A percentile compares a stretch with the other conserved stretches of the same genome.
phyloP scores from a whole-genome alignment of 2,329 filamentous ascomycete species.

The Penicillium brasilianum region DNA sequence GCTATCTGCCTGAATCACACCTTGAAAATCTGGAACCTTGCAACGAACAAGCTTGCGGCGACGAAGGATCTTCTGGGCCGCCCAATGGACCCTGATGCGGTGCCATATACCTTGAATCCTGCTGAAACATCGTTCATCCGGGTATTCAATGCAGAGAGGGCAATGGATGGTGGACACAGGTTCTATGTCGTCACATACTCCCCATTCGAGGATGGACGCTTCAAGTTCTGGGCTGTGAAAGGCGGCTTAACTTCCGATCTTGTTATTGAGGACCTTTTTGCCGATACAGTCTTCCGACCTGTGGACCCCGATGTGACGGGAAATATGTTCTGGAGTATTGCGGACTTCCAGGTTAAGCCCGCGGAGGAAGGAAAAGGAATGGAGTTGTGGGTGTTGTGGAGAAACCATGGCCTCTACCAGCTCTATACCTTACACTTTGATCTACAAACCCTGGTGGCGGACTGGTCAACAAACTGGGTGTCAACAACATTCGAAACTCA shows the following conservation, averaged over 20 bases:
- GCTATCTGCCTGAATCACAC: constrained; percentile 89
- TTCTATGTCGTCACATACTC: constrained; percentile 82
- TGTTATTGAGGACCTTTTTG: constrained; percentile 73
- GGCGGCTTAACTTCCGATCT: constrained; percentile 63
- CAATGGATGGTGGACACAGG: constrained; percentile 51
- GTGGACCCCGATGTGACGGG: constrained; percentile 65
- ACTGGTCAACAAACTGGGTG: constrained; percentile 73
- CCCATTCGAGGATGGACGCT: constrained; percentile 82
- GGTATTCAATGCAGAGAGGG: constrained; percentile 64
- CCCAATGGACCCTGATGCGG: constrained; percentile 67
- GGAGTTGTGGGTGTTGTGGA: constrained; percentile 79
- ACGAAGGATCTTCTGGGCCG: constrained; percentile 78
- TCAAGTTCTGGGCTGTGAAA: constrained; percentile 88
- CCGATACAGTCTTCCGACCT: constrained; percentile 67
- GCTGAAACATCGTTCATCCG: constrained; percentile 77
- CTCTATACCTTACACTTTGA: constrained; percentile 76
- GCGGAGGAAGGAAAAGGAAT: constrained; percentile 60
- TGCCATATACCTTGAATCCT: constrained; percentile 79
- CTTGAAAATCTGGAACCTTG: constrained; percentile 85
- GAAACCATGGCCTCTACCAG: constrained; percentile 79
- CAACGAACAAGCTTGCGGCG: constrained; percentile 76
- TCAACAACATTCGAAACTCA: constrained; percentile 67
- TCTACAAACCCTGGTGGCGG: constrained; percentile 64
- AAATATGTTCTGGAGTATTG: constrained; percentile 78
- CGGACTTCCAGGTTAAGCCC: constrained; percentile 71